These are phyloP conservation scores for Eremomyces bilateralis DNA, from an alignment of 495 filamentous ascomycete species.

Conservation along the genomic window DNA sequence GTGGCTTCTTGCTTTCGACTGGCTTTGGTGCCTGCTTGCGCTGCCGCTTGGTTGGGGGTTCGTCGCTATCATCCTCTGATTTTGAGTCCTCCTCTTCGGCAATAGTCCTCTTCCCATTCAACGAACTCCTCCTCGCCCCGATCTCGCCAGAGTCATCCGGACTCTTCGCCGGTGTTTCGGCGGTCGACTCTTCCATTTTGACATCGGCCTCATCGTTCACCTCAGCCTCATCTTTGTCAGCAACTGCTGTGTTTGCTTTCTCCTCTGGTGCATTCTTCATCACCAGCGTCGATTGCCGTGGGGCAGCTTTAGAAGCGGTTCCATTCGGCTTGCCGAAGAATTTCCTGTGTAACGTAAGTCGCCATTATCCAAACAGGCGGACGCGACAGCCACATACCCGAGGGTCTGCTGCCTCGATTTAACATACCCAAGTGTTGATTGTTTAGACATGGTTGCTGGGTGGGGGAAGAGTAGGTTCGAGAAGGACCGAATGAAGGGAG, in stretches of 20 bases:
- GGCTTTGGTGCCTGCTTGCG: constrained; percentile 4
- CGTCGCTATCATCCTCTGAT: no score
- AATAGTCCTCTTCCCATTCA: no score
- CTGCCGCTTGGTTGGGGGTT: background rate
- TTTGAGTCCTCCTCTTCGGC: no score
- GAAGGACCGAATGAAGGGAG: no score
- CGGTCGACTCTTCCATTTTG: no score
- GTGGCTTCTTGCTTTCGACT: constrained; percentile 11
- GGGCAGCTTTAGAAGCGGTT: constrained; percentile 26
- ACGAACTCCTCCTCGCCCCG: no score
- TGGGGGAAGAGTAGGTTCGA: no score
- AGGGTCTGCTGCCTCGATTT: constrained; percentile 57
- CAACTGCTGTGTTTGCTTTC: constrained; percentile 16
- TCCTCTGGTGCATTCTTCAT: constrained; percentile 4
- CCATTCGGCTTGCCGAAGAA: constrained; percentile 44
- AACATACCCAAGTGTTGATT: constrained; percentile 89
- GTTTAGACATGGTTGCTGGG: constrained; percentile 37
- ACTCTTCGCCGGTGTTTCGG: no score
- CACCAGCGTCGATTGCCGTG: constrained; percentile 50
- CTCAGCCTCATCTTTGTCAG: constrained; percentile 10
- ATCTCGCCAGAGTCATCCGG: no score
- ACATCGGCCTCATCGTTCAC: background rate
- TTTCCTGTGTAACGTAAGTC: constrained; percentile 26
- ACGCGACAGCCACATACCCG: constrained; percentile 37
- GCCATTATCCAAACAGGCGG: constrained; percentile 4